Conservation (phyloP, 2,329 filamentous ascomycete genomes). For the Talaromyces marneffei region DNA sequence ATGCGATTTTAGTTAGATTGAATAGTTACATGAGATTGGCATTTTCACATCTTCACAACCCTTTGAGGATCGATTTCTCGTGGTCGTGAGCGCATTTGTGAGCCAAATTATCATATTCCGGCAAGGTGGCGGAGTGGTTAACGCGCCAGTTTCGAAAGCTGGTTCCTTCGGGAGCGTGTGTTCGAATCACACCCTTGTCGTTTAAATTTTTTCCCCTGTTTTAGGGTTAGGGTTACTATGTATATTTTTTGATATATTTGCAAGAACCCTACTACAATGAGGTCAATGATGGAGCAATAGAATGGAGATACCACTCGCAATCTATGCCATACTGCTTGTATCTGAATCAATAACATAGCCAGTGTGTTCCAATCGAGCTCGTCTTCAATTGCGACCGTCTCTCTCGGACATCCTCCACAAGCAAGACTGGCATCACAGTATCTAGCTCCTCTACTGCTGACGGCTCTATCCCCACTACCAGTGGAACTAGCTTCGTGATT, state of each 20-base stretch:
- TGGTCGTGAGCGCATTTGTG: too few relatives aligned
- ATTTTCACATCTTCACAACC: too few relatives aligned
- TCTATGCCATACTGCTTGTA: not conserved
- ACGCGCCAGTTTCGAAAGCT: not conserved
- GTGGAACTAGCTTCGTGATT: slow-evolving; percentile 33
- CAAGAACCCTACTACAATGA: too few relatives aligned
- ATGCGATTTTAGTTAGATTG: too few relatives aligned
- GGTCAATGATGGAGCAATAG: not conserved
- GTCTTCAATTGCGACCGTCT: not conserved
- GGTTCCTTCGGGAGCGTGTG: not conserved
- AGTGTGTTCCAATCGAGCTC: not conserved
- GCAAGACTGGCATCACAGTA: not conserved
- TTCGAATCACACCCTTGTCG: not conserved
- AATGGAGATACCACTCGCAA: not conserved
- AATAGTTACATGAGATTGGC: too few relatives aligned
- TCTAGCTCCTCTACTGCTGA: not conserved
- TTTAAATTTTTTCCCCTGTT: not conserved
- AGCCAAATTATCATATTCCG: too few relatives aligned
- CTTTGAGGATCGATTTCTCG: too few relatives aligned
- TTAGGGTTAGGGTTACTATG: too few relatives aligned
- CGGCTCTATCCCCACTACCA: slow-evolving; percentile 20
- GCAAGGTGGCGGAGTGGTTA: not conserved
- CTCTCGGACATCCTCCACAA: not conserved
- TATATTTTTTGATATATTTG: too few relatives aligned
- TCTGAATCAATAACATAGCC: not conserved